Percentiles rank a stretch among this genome's conserved stretches.
Evolutionary conservation across 2,329 filamentous ascomycete species (phyloP).

Genomic region (Fusarium sp.): DNA sequence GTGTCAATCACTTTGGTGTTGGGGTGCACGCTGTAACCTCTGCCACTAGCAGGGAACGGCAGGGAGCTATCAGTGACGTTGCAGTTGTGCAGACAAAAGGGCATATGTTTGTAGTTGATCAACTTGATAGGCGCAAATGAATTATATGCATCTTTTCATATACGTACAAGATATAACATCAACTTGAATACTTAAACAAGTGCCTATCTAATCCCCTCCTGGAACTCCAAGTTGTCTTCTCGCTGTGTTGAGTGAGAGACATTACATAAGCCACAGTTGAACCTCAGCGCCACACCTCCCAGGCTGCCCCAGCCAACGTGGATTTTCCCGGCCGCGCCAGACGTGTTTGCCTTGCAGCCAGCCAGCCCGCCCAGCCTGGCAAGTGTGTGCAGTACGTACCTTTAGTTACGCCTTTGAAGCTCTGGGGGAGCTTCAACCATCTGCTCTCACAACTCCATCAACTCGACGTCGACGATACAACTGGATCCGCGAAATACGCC

Average conservation of each 20-base stretch:
- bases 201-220: background rate
- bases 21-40: background rate
- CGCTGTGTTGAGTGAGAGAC: background rate
- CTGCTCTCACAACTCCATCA: constrained; percentile 34
- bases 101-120: background rate
- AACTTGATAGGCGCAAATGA: background rate
- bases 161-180: background rate
- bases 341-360: constrained; percentile 56
- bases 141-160: background rate
- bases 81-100: background rate
- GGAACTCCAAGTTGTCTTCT: background rate
- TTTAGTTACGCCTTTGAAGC: constrained; percentile 31
- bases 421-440: constrained; percentile 39
- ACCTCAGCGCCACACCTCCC: constrained; percentile 30
- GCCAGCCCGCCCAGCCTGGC: constrained; percentile 4
- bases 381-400: constrained; percentile 35
- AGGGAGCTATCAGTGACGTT: background rate
- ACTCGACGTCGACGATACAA: constrained; percentile 28
- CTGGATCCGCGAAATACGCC: constrained; percentile 9
- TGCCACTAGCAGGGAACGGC: background rate
- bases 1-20: background rate
- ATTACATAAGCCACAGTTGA: background rate
- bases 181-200: background rate
- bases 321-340: constrained; percentile 53
- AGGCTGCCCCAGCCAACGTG: constrained; percentile 37